phyloP scores from a whole-genome alignment of 2,329 filamentous ascomycete species.

The Exophiala sp. region DNA sequence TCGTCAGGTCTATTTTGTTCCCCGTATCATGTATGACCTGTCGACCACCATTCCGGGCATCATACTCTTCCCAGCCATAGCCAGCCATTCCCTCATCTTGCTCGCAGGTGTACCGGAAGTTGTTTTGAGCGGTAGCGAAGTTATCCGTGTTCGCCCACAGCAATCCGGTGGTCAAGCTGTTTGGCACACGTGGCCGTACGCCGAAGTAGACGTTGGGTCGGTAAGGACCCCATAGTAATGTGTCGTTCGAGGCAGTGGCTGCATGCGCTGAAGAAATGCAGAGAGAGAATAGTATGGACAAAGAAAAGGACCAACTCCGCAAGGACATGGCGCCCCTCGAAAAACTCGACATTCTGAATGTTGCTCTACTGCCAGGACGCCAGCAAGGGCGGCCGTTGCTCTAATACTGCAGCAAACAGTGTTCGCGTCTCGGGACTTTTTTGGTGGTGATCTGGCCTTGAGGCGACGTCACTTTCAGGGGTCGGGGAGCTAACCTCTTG shows the following conservation, averaged over 20 bases:
- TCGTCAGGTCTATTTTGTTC: slow-evolving; percentile 86
- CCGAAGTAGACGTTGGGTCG: slow-evolving; percentile 93
- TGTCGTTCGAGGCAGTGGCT: slow-evolving; percentile 60
- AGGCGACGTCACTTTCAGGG: not conserved
- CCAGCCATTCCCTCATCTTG: slow-evolving; percentile 90
- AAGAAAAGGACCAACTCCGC: not conserved
- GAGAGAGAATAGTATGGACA: slow-evolving; percentile 13
- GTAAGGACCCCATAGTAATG: slow-evolving; percentile 93
- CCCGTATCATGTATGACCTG: slow-evolving; percentile 87
- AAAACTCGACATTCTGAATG: slow-evolving; percentile 11
- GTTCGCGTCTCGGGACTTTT: not conserved
- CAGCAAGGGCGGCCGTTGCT: not conserved
- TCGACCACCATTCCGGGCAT: slow-evolving; percentile 78
- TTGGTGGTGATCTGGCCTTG: not conserved
- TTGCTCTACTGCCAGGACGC: not conserved
- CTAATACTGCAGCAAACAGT: not conserved
- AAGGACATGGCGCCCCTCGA: slow-evolving; percentile 5
- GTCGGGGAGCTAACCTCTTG: no score
- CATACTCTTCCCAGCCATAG: slow-evolving; percentile 98
- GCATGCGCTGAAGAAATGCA: not conserved
- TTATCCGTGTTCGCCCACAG: slow-evolving; percentile 86
- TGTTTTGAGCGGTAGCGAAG: slow-evolving; percentile 43
- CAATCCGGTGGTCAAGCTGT: slow-evolving; percentile 76
- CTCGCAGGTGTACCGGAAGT: slow-evolving; percentile 88
- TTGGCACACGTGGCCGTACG: slow-evolving; percentile 73